Conservation (phyloP, 2,329 filamentous ascomycete species). For the Claviceps fusiformis region DNA sequence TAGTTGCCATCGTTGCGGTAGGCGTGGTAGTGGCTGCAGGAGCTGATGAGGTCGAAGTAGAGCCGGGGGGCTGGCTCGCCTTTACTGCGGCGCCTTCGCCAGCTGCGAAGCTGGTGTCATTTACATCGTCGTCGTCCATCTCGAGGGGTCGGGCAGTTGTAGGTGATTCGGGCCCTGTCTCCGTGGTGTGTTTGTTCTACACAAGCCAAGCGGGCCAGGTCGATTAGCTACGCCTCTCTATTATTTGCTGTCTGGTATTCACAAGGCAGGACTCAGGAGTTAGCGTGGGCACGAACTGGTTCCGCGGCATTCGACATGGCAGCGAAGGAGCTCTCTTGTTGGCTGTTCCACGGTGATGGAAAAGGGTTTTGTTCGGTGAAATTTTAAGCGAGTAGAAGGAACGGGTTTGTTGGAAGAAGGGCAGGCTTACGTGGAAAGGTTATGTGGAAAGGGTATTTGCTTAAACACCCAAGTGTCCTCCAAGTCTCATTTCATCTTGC, state of each 20-base stretch:
- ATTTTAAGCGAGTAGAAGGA: neutral
- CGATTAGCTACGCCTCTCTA: constrained; percentile 9
- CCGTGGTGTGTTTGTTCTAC: constrained; percentile 30
- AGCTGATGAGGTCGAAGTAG: constrained; percentile 1
- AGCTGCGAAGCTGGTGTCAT: constrained; percentile 40
- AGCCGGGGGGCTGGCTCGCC: neutral
- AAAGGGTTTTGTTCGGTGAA: neutral
- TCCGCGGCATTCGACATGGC: constrained; percentile 30
- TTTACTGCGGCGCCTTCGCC: constrained; percentile 24
- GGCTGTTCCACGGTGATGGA: neutral
- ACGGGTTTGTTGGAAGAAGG: neutral
- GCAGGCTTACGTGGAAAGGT: neutral
- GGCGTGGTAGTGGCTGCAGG: constrained; percentile 14
- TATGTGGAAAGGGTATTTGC: neutral
- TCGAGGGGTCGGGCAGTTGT: constrained; percentile 52
- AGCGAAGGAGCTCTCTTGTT: neutral
- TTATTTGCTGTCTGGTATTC: neutral
- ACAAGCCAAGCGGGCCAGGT: constrained; percentile 8
- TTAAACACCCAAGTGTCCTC: neutral
- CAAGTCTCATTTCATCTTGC: neutral
- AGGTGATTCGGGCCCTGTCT: constrained; percentile 45
- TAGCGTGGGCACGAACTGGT: constrained; percentile 25
- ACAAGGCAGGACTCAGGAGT: neutral
- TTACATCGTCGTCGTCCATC: constrained; percentile 57
- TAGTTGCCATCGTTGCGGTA: constrained; percentile 13